Evolutionary conservation across 208 protist genomes (phyloP).

Genomic region (Trypanosoma theileri): DNA sequence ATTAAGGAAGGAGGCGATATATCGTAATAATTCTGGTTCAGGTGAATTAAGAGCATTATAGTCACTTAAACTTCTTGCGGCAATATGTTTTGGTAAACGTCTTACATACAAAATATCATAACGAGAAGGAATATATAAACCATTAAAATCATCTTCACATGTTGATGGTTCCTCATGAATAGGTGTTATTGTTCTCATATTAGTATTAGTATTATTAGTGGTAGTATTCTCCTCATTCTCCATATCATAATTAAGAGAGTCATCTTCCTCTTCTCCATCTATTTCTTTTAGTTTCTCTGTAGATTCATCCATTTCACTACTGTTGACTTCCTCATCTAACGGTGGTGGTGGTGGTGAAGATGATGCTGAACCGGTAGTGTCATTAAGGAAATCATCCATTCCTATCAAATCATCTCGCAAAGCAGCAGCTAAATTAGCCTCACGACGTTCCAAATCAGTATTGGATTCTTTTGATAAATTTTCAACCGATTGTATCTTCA

Average conservation of each 20-base stretch:
- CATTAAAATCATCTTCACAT: conserved; percentile 28
- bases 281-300: neutral
- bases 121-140: conserved; percentile 31
- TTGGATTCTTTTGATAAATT: neutral
- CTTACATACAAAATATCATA: conserved; percentile 75
- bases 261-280: neutral
- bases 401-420: conserved; percentile 39
- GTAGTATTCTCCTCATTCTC: neutral
- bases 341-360: neutral
- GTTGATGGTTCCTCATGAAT: neutral
- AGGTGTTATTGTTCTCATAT: neutral
- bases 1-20: conserved; percentile 60
- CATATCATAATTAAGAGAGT: neutral
- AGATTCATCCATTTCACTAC: neutral
- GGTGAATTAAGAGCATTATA: conserved; percentile 60
- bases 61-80: conserved; percentile 77
- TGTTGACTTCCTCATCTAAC: neutral
- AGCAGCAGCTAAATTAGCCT: conserved; percentile 20
- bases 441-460: conserved; percentile 8
- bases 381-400: conserved; percentile 34
- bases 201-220: neutral
- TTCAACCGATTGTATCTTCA: neutral
- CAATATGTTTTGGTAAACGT: conserved; percentile 67
- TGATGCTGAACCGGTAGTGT: too few relatives aligned
- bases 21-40: conserved; percentile 42